Percentiles rank a stretch among this genome's conserved stretches.
These are phyloP conservation scores for Helicocarpus griseus DNA, from an alignment of 2,329 filamentous ascomycete species.

Conservation along the genomic window DNA sequence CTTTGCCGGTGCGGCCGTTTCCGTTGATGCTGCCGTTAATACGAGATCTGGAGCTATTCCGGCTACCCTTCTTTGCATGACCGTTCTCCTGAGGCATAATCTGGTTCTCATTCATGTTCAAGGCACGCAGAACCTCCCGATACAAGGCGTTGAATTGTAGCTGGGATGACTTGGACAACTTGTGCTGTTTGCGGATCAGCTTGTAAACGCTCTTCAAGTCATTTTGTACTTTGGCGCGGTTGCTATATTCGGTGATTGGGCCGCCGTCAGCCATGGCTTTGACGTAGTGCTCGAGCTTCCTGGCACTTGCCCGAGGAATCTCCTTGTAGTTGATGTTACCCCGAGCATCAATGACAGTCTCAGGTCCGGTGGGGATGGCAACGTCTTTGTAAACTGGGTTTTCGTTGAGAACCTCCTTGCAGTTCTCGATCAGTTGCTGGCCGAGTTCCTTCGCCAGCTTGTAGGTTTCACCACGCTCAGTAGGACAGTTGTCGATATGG, in stretches of 20 bases:
- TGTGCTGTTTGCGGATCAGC: constrained; percentile 96
- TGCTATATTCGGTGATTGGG: constrained; percentile 97
- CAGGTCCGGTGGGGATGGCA: constrained; percentile 77
- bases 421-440: constrained; percentile 91
- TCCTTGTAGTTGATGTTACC: constrained; percentile 92
- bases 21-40: constrained; percentile 1
- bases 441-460: constrained; percentile 93
- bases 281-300: constrained; percentile 97
- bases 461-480: constrained; percentile 94
- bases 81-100: constrained; percentile 83
- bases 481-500: constrained; percentile 97
- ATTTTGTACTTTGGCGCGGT: constrained; percentile 94
- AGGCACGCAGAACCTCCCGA: constrained; percentile 82
- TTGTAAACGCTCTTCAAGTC: constrained; percentile 94
- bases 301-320: constrained; percentile 73
- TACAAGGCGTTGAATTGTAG: constrained; percentile 95
- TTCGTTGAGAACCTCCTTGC: constrained; percentile 76
- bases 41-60: constrained; percentile 32
- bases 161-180: constrained; percentile 90
- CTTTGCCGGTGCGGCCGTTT: constrained; percentile 54
- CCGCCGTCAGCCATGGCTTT: constrained; percentile 97
- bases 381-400: constrained; percentile 96
- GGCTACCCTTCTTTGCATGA: constrained; percentile 47
- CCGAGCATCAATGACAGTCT: constrained; percentile 82
- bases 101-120: constrained; percentile 96